These are phyloP conservation scores for Prunus dulcis DNA, from an alignment of 306 rosid species.

Conservation along the genomic window DNA sequence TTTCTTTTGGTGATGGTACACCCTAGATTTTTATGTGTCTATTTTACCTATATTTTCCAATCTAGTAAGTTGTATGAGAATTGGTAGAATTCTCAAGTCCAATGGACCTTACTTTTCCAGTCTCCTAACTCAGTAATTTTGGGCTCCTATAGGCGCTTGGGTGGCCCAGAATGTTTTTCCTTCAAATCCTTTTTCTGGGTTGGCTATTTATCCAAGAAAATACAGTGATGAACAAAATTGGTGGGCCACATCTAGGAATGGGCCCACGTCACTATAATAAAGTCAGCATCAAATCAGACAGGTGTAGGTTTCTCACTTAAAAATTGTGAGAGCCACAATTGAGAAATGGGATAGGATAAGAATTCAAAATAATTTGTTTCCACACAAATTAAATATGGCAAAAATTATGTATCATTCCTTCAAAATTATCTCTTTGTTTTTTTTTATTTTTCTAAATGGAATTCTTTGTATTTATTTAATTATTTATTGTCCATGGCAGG, in stretches of 20 bases:
- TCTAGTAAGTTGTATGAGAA: too few species aligned
- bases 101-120: not conserved
- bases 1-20: too few species aligned
- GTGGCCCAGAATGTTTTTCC: not conserved
- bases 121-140: not conserved
- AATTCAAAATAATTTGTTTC: conserved; percentile 31
- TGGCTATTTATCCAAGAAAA: not conserved
- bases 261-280: not conserved
- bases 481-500: conserved; percentile 17
- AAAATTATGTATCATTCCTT: conserved; percentile 17
- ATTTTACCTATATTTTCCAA: too few species aligned
- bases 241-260: not conserved
- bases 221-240: too few species aligned
- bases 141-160: not conserved
- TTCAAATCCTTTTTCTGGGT: not conserved
- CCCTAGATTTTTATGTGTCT: too few species aligned
- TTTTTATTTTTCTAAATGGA: not conserved
- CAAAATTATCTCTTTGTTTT: conserved; percentile 31
- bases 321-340: conserved; percentile 38
- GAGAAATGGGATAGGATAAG: conserved; percentile 58
- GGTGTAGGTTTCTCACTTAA: not conserved
- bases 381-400: conserved; percentile 38
- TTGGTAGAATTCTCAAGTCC: not conserved
- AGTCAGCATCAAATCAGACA: conserved; percentile 1
- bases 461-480: not conserved